Conservation (phyloP, 495 filamentous ascomycete species). For the Aspergillus homomorphus region DNA sequence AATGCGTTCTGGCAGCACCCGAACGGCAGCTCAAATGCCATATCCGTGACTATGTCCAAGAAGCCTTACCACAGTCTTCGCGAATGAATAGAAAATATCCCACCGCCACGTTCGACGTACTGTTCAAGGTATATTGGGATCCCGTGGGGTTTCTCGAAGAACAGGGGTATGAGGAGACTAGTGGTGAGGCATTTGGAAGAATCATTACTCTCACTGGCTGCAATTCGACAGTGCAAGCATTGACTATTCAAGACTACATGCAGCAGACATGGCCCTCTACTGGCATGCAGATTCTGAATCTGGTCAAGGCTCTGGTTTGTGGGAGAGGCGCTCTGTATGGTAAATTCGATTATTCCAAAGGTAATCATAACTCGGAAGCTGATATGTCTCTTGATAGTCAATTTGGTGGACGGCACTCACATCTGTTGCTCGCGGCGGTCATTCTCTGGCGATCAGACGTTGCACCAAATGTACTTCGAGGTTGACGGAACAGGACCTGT, state of each 20-base stretch:
- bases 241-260: slow-evolving; percentile 28
- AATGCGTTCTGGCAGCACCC: neutral
- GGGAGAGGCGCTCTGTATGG: neutral
- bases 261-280: slow-evolving; percentile 30
- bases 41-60: neutral
- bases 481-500: too few relatives aligned
- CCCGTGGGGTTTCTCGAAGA: slow-evolving; percentile 21
- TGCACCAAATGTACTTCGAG: too few relatives aligned
- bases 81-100: neutral
- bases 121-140: slow-evolving; percentile 23
- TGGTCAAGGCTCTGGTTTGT: slow-evolving; percentile 12
- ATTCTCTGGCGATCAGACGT: too few relatives aligned
- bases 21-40: neutral
- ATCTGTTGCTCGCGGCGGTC: too few relatives aligned
- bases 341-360: too few relatives aligned
- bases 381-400: too few relatives aligned
- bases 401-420: too few relatives aligned
- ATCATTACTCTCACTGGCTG: slow-evolving; percentile 28
- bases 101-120: neutral
- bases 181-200: slow-evolving; percentile 18
- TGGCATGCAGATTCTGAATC: slow-evolving; percentile 20
- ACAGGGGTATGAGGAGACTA: slow-evolving; percentile 20
- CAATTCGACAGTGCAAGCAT: slow-evolving; percentile 25
- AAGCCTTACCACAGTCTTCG: neutral
- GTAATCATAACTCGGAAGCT: too few relatives aligned